phyloP scores from a whole-genome alignment of 2,329 filamentous ascomycete species.

The Fusarium hostae region DNA sequence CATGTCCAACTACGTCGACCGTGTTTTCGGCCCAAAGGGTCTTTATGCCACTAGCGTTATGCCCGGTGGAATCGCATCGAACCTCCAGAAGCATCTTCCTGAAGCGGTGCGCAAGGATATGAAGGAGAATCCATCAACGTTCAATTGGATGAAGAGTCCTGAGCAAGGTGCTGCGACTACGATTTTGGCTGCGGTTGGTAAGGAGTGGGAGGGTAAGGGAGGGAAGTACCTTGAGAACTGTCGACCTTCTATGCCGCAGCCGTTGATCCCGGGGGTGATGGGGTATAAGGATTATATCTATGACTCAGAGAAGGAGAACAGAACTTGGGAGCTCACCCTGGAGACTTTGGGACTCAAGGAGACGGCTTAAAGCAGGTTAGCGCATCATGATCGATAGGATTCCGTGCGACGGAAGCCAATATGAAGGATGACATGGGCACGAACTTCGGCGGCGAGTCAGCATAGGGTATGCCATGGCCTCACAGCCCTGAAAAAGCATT shows the following conservation, averaged over 20 bases:
- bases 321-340: background rate
- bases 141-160: background rate
- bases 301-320: background rate
- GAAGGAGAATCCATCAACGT: background rate
- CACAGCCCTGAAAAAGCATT: no score
- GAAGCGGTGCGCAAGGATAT: background rate
- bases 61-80: conserved; percentile 12
- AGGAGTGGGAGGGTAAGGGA: background rate
- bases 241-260: background rate
- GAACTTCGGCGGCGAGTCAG: no score
- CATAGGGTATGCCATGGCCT: no score
- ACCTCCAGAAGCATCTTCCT: background rate
- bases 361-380: accelerated
- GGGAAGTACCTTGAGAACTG: background rate
- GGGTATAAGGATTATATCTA: background rate
- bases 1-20: conserved; percentile 39
- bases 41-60: conserved; percentile 34
- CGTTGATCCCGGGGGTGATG: background rate
- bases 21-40: conserved; percentile 5
- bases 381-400: no score
- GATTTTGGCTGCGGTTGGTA: background rate
- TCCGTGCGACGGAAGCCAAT: no score
- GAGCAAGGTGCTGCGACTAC: background rate
- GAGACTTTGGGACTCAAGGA: background rate
- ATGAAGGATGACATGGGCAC: no score